A percentile compares a stretch with the other conserved stretches of the same genome.
phyloP scores from a whole-genome alignment of 768 basidiomycete genomes.

The Lactarius trivialis region DNA sequence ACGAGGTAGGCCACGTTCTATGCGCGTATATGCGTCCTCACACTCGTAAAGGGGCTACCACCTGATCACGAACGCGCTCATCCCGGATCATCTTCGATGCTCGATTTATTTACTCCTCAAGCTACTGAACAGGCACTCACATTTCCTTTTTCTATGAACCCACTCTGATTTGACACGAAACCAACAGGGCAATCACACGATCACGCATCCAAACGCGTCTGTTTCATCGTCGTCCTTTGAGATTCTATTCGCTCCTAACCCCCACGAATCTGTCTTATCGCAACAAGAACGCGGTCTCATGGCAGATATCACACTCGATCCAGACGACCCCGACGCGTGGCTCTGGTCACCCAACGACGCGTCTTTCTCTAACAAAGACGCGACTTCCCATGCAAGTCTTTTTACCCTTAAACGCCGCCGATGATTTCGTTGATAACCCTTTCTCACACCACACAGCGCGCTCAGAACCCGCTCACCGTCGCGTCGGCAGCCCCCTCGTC shows the following conservation, averaged over 20 bases:
- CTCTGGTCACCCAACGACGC: not conserved
- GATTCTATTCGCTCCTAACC: not conserved
- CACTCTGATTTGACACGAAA: not conserved
- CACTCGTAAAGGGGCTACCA: not conserved
- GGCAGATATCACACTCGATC: constrained; percentile 18
- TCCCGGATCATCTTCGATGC: not conserved
- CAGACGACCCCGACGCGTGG: constrained; percentile 13
- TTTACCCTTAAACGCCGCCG: too few relatives aligned
- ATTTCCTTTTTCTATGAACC: not conserved
- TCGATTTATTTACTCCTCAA: not conserved
- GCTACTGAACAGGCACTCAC: not conserved
- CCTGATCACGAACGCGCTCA: not conserved
- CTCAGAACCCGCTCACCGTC: too few relatives aligned
- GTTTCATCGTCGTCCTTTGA: not conserved
- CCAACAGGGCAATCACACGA: not conserved
- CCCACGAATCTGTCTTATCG: constrained; percentile 1
- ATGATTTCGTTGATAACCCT: too few relatives aligned
- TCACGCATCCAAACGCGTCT: not conserved
- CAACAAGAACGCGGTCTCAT: constrained; percentile 19
- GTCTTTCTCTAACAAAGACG: not conserved
- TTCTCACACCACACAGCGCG: too few relatives aligned
- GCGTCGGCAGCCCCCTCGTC: not conserved
- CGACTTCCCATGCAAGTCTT: not conserved
- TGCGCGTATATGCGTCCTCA: not conserved
- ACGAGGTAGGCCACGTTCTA: not conserved